Percentiles rank a stretch among this genome's conserved stretches.
Evolutionary conservation across 495 filamentous ascomycete genomes (phyloP).

Genomic region (Talaromyces trachyspermus): DNA sequence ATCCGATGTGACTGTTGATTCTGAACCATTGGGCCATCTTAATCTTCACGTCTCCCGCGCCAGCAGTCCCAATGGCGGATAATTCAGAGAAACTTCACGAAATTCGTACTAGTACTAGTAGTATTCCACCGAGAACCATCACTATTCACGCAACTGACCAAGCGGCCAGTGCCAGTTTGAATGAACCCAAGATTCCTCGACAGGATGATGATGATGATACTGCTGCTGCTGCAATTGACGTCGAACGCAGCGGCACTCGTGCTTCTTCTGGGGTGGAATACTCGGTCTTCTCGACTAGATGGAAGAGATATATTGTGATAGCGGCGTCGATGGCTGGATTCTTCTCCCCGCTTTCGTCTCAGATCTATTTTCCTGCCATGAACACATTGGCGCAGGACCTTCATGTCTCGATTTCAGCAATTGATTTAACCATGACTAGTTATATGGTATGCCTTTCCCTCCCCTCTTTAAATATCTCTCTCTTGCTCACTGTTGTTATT

Average conservation of each 20-base stretch:
- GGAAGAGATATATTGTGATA: constrained; percentile 8
- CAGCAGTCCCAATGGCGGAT: too few relatives aligned
- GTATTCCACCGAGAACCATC: too few relatives aligned
- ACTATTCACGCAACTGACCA: too few relatives aligned
- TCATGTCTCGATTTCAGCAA: constrained; percentile 28
- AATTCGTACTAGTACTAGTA: too few relatives aligned
- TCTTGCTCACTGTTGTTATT: too few relatives aligned
- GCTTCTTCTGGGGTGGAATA: constrained; percentile 4
- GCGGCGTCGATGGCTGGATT: constrained; percentile 18
- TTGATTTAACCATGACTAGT: constrained; percentile 48
- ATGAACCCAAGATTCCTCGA: too few relatives aligned
- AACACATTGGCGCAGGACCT: constrained; percentile 27
- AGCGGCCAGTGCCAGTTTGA: too few relatives aligned
- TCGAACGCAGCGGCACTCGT: constrained; percentile 5
- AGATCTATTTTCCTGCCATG: constrained; percentile 39
- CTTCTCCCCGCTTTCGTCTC: constrained; percentile 36
- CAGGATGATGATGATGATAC: too few relatives aligned
- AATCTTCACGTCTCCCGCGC: too few relatives aligned
- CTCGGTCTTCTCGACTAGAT: constrained; percentile 1
- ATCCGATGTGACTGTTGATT: too few relatives aligned
- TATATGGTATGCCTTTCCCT: constrained; percentile 34
- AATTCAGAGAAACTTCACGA: not conserved
- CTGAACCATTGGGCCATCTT: too few relatives aligned
- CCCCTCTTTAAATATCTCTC: not conserved
- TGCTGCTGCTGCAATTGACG: not conserved